Evolutionary conservation across 306 rosid species (phyloP).

Genomic region (Gleditsia sinensis): DNA sequence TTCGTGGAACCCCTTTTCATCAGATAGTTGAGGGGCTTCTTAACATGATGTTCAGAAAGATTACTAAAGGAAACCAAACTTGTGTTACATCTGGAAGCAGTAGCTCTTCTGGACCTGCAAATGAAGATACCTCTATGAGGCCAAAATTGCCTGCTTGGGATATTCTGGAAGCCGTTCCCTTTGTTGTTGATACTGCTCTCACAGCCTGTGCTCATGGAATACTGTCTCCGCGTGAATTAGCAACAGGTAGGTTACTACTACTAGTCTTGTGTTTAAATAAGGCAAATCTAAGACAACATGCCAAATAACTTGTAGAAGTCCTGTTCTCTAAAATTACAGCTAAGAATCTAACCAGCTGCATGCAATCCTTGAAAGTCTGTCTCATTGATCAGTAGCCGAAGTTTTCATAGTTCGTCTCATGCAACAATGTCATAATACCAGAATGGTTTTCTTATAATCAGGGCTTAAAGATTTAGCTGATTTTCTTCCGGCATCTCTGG

Average conservation of each 20-base stretch:
- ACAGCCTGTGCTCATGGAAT: conserved; percentile 95
- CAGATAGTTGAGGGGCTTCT: conserved; percentile 88
- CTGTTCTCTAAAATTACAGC: neutral
- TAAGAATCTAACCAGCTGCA: neutral
- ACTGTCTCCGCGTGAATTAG: conserved; percentile 94
- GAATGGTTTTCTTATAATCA: conserved; percentile 33
- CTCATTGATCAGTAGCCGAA: neutral
- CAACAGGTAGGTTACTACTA: conserved; percentile 65
- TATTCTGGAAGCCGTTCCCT: conserved; percentile 91
- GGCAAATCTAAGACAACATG: neutral
- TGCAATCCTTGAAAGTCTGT: neutral
- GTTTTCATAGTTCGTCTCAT: neutral
- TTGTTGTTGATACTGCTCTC: conserved; percentile 93
- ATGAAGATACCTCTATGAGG: conserved; percentile 67
- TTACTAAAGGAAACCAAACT: conserved; percentile 60
- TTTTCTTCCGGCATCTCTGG: conserved; percentile 94
- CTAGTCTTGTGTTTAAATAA: neutral
- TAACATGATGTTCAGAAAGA: conserved; percentile 80
- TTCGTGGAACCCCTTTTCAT: conserved; percentile 83
- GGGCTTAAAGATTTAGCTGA: conserved; percentile 98
- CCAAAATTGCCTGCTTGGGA: conserved; percentile 99
- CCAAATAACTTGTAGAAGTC: neutral
- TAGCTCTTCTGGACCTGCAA: conserved; percentile 72
- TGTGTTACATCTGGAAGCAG: conserved; percentile 80
- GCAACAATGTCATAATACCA: neutral